phyloP scores from a whole-genome alignment of 2,329 filamentous ascomycete species.

The Epichloe hybrida region DNA sequence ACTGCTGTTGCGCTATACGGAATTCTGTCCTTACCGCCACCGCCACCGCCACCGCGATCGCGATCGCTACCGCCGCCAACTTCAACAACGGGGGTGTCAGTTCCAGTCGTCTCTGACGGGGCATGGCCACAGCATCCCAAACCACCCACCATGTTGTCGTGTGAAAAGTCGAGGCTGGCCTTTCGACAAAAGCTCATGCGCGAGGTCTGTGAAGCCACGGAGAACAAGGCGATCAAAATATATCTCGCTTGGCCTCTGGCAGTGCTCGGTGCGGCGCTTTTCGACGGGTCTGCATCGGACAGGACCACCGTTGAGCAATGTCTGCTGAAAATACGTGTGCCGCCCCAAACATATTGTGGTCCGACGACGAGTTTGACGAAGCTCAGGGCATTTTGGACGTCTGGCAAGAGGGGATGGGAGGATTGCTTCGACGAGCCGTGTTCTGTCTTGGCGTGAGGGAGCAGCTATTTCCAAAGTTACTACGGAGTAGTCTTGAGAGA shows the following conservation, averaged over 20 bases:
- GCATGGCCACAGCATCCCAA: neutral
- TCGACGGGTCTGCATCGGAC: neutral
- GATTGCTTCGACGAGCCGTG: slow-evolving; percentile 2
- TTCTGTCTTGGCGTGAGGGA: slow-evolving; percentile 1
- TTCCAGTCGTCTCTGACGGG: neutral
- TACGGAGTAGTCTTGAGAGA: too few species aligned
- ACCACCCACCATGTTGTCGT: neutral
- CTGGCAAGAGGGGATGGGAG: slow-evolving; percentile 2
- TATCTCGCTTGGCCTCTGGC: slow-evolving; percentile 2
- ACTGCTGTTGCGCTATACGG: slow-evolving; percentile 2
- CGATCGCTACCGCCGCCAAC: neutral
- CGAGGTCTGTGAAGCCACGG: neutral
- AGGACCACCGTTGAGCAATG: neutral
- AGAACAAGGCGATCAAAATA: neutral
- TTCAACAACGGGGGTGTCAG: neutral
- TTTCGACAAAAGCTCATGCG: slow-evolving; percentile 1
- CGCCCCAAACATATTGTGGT: slow-evolving; percentile 1
- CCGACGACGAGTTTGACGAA: neutral
- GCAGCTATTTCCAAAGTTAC: neutral
- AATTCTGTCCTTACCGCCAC: neutral
- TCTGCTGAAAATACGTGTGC: neutral
- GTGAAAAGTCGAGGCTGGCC: neutral
- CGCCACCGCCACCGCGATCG: neutral
- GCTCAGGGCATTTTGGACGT: slow-evolving; percentile 3
- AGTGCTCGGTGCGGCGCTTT: slow-evolving; percentile 2